Evolutionary conservation across 805 yeast genomes (phyloP), one percentile per base, ranked within the genome.

Genomic region (Candida tibetensis): DNA sequence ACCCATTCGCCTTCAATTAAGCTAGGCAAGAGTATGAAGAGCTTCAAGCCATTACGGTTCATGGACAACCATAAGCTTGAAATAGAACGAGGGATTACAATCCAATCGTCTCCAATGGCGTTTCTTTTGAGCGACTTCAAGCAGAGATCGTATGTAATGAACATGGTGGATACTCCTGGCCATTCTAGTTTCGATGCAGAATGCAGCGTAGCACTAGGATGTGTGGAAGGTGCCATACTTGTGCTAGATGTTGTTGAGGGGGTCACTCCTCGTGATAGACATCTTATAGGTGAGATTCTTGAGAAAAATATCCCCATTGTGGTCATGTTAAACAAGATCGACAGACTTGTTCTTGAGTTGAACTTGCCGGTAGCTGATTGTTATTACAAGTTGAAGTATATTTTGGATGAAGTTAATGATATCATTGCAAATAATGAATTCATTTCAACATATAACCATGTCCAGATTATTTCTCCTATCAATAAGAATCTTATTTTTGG

Each of bases 231-330:
- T 2, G 77, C 77, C 0, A 62, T 82, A 0, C 57, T 89, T 2
- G 85, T 87, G 1, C 69, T 91, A n/a, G 99, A 93, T 56, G 81
- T 74, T 1, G 81, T 88, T 1, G 96, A 91, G 56, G 97, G 98
- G 0, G 55, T 88, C 3, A 76, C 84, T 0, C 68, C 77, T 3
- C 69, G 82, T 6, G 79, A 72, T 46, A 62, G 63, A 37, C 46
- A 64, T 10, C 59, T 79, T 0, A 63, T 89, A 2, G 67, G 74
- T 27, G 73, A 74, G 45, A 77, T 82, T 0, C 48, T 84, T 3
- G 53, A 60, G 26, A 66, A 71, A 12, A 68, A 77, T 22, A 51
- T 80, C 2, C 74, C 81, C 0, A 57, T 91, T 13, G 62, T 72
- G 3, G 58, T 90, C 15, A 76, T 86, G 4, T 44, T 93, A 4